A percentile compares a stretch with the other conserved stretches of the same genome.
phyloP scores from a whole-genome alignment of 192 early-diverging fungal genomes.

The Dissophora ornata region DNA sequence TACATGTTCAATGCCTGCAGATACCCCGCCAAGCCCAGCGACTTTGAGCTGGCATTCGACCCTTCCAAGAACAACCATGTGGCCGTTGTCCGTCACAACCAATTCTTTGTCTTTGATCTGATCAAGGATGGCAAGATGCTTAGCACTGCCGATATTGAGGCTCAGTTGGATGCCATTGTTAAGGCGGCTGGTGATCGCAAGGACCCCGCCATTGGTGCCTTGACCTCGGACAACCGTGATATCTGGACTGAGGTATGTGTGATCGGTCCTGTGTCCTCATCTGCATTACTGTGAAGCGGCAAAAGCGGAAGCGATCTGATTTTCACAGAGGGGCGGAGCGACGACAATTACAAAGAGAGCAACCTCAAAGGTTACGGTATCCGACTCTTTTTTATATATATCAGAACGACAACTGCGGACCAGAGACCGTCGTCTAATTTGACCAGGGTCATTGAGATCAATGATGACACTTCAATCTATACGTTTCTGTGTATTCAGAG shows the following conservation, averaged over 20 bases:
- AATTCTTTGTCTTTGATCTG: conserved; percentile 86
- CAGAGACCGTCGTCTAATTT: no score
- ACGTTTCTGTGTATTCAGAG: no score
- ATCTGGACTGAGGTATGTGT: conserved; percentile 83
- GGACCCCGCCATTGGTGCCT: conserved; percentile 82
- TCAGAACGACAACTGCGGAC: no score
- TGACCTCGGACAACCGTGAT: conserved; percentile 95
- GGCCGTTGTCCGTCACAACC: conserved; percentile 88
- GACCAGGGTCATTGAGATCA: no score
- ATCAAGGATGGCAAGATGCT: conserved; percentile 81
- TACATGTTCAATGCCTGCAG: conserved; percentile 98
- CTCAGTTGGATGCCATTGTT: conserved; percentile 54
- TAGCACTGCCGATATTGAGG: conserved; percentile 86
- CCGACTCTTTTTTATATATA: no score
- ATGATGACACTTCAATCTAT: no score
- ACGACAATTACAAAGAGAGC: neutral
- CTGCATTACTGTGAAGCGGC: conserved; percentile 12
- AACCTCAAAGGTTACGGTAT: no score
- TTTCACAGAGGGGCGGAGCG: neutral
- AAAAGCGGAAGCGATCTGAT: neutral
- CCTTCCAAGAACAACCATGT: conserved; percentile 85
- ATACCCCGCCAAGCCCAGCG: conserved; percentile 87
- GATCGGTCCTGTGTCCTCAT: neutral
- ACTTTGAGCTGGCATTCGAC: conserved; percentile 79
- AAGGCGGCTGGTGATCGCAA: conserved; percentile 71